Conservation (phyloP, 1,284 basidiomycete genomes). For the Irpex sp. region DNA sequence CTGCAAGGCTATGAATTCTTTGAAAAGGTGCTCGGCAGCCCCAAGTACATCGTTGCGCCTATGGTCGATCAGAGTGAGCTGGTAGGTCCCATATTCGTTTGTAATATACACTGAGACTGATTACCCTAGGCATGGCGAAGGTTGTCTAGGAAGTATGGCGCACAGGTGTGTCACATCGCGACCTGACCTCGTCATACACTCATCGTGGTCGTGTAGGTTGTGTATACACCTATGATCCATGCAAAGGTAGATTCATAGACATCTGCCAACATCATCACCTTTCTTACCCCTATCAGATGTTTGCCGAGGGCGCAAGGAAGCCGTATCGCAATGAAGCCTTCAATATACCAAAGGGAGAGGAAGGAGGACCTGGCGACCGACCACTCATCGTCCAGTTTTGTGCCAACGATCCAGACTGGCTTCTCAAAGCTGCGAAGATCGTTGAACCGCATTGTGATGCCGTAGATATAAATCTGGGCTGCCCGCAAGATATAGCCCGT, state of each 20-base stretch:
- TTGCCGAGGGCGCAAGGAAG: constrained; percentile 51
- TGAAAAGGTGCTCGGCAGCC: constrained; percentile 69
- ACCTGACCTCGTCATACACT: neutral
- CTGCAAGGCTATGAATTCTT: constrained; percentile 84
- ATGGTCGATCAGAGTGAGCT: constrained; percentile 99
- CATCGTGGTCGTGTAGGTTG: constrained; percentile 45
- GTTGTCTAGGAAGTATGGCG: constrained; percentile 84
- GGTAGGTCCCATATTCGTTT: constrained; percentile 42
- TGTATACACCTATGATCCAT: constrained; percentile 98
- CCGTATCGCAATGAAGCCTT: constrained; percentile 65
- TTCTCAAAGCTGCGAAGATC: constrained; percentile 73
- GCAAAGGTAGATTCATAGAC: constrained; percentile 54
- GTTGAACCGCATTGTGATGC: constrained; percentile 84
- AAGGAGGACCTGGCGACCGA: constrained; percentile 68
- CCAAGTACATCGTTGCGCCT: constrained; percentile 89
- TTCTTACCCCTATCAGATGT: constrained; percentile 46
- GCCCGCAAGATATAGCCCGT: constrained; percentile 94
- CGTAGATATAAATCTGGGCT: constrained; percentile 94
- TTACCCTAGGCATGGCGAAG: constrained; percentile 79
- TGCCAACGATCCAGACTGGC: constrained; percentile 80
- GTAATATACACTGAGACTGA: neutral
- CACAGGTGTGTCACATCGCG: constrained; percentile 45
- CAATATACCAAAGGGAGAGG: constrained; percentile 64
- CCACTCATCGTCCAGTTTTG: constrained; percentile 95
- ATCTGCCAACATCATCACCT: too few relatives aligned